Base-by-base conservation (phyloP, 1,284 basidiomycete species). In the Mycena citricolor region DNA sequence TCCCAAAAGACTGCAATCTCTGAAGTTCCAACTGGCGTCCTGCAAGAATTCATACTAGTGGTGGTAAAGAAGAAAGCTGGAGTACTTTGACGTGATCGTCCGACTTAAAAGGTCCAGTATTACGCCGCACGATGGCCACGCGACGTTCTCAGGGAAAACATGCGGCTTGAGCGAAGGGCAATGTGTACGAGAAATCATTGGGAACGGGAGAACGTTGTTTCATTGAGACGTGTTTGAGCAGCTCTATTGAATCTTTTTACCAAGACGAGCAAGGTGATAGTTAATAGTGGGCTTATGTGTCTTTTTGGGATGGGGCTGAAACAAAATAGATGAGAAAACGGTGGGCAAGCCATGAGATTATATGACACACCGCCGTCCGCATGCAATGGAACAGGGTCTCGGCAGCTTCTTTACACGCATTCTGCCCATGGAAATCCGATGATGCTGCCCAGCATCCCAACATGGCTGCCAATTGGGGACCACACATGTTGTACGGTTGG, bases 371-470 rank as follows among this genome's bases (percentile, higher is more conserved):
- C 61, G 83, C 78, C 31, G 81, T 88, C 54, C 82, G 73, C 93
- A 97, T 95, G 72, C 94, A 97, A 24, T 81, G 74, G 58, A 87
- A 88, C 47, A 97, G 67, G 17, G 70, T 66, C 54, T 83, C 70
- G 1, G 92, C 85, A 13, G 77, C 69, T 12, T 78, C 73, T 46
- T 78, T 75, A 64, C 94, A 97, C 20, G 68, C 56, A 2, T 71
- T 71, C 8, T 71, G 69, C 17, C 81, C 83, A 55, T 77, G 74
- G 23, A 88, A 53, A 63, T 97, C 92, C 23, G 74, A 71, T 3
- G 81, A 77, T 13, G 86, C 83, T n/a, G 93, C 90, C 90, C 91
- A 95, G 68, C 94, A 97, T 34, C 84, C 82, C 28, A 97, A 79
- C 83, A 97, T 89, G 39, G 81, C 69, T 10, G 84, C 75, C 46